Evolutionary conservation across 2,329 filamentous ascomycete species (phyloP).

Genomic region (Cercospora brassicicola): DNA sequence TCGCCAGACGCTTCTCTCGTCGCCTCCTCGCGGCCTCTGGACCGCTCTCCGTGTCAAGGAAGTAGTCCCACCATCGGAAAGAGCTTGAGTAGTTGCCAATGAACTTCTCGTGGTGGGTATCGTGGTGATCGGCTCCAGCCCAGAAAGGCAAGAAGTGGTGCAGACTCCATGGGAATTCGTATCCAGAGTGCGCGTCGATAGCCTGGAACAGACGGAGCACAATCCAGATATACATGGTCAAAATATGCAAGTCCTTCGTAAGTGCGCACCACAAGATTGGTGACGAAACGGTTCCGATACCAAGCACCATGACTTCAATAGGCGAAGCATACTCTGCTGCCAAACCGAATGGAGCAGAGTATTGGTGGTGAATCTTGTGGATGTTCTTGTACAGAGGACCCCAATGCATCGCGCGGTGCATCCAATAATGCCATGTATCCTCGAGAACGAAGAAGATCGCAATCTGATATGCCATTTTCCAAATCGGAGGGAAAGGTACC

Average conservation of each 20-base stretch:
- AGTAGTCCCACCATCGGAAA: conserved; percentile 98
- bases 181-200: conserved; percentile 95
- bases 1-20: conserved; percentile 72
- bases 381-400: conserved; percentile 93
- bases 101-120: conserved; percentile 96
- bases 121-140: conserved; percentile 95
- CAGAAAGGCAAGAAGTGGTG: conserved; percentile 96
- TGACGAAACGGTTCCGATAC: conserved; percentile 77
- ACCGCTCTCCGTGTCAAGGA: conserved; percentile 89
- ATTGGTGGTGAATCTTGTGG: conserved; percentile 99
- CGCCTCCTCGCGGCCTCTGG: conserved; percentile 82
- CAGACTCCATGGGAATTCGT: conserved; percentile 97
- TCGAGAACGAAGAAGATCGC: conserved; percentile 92
- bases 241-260: conserved; percentile 84
- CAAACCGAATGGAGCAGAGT: conserved; percentile 93
- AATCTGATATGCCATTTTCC: conserved; percentile 89
- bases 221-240: conserved; percentile 99
- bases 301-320: conserved; percentile 93
- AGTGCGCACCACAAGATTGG: conserved; percentile 82
- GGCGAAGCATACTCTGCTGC: conserved; percentile 97
- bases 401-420: conserved; percentile 89
- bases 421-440: conserved; percentile 98
- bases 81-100: conserved; percentile 97
- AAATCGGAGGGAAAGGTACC: conserved; percentile 82
- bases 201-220: conserved; percentile 90